Percentiles rank a stretch among this genome's conserved stretches.
Conservation (phyloP, 768 basidiomycete species). For the Stropharia rugosoannulata region DNA sequence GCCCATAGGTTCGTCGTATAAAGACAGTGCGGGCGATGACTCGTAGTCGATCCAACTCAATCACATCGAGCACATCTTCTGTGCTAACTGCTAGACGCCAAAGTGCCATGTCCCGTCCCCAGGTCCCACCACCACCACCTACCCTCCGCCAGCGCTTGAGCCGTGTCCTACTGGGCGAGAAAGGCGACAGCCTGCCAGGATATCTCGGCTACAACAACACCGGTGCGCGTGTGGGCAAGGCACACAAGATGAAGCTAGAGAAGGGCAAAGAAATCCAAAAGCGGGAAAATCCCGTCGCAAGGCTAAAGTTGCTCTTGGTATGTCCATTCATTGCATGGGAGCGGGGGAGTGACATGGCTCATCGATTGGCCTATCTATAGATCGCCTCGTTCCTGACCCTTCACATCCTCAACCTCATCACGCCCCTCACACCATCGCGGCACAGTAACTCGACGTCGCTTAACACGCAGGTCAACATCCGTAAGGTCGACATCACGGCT, state of each 20-base stretch:
- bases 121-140: constrained; percentile 20
- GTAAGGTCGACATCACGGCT: constrained; percentile 71
- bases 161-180: constrained; percentile 31
- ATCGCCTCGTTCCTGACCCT: constrained; percentile 90
- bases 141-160: constrained; percentile 33
- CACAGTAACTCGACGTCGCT: constrained; percentile 28
- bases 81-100: constrained; percentile 18
- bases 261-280: constrained; percentile 36
- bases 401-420: constrained; percentile 90
- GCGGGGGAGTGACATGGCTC: not conserved
- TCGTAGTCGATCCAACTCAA: constrained; percentile 36
- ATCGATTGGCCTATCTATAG: constrained; percentile 29
- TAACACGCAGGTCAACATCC: constrained; percentile 29
- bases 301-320: constrained; percentile 87
- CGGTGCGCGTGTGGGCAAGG: constrained; percentile 5
- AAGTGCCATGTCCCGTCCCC: constrained; percentile 31
- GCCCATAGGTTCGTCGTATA: constrained; percentile 64
- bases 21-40: constrained; percentile 53
- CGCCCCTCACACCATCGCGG: constrained; percentile 74
- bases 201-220: constrained; percentile 10
- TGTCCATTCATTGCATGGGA: constrained; percentile 23
- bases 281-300: constrained; percentile 78
- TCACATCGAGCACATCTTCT: constrained; percentile 28
- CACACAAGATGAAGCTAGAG: constrained; percentile 1
- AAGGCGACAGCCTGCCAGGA: constrained; percentile 36